Base-by-base conservation (phyloP, 352 stramenopile species). In the Phytophthora multivora region DNA sequence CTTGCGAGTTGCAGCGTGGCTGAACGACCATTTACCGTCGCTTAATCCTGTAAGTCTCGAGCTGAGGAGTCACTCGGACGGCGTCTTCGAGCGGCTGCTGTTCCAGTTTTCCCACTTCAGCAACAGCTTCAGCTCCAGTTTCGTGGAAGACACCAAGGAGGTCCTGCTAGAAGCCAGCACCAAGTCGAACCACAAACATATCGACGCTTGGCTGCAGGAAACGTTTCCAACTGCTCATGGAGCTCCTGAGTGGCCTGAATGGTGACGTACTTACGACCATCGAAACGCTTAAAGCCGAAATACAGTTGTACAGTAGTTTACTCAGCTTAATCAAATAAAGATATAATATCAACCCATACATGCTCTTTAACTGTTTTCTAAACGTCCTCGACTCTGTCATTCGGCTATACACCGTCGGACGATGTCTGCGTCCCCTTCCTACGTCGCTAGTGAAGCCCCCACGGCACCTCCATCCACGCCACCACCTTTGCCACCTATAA, bases 131-230 rank as follows among this genome's bases (percentile, higher is more conserved):
- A 52, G 18, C 7, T 19, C 30, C 6, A 13, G 18, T 2, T 11
- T 66, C 12, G 26, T 50, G 8, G 50, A 55, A 26, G 39, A 46
- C 26, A 13, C 26, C 0, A 39, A 51, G 16, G 35, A 45, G 10
- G 23, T 55, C 16, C n/a, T 61, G 33, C 25, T 54, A n/a, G 25
- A 51, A 15, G 4, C n/a, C 38, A 59, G 57, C 30, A 46, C 56
- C 56, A 66, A 66, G 33, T 54, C 58, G 6, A 66, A 52, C 16
- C 33, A 61, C 36, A 54, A 42, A 42, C 49, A 61, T 15, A 55
- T 66, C 8, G 10, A 33, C 12, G 16, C 15, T 3, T 61, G 51
- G 50, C 33, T 66, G 15, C 31, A 55, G 18, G 41, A 55, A 19
- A 48, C 43, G 13, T 66, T 50, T 31, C 42, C 50, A 50, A 2